These are phyloP conservation scores for Lolium perenne DNA, from an alignment of 176 grass and related monocot genomes.

Conservation along the genomic window DNA sequence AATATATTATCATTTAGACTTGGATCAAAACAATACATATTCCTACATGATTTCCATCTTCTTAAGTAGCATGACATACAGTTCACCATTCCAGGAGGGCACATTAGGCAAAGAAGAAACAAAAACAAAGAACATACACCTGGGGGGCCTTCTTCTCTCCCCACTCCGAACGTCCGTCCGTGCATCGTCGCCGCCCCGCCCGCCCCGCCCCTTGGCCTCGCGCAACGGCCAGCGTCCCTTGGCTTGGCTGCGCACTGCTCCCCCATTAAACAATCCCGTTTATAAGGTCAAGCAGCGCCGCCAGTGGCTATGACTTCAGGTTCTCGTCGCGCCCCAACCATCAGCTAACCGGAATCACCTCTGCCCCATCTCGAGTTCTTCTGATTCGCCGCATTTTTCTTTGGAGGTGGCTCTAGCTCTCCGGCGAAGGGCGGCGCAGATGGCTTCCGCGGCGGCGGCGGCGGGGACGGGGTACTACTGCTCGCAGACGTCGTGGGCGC, in stretches of 20 bases:
- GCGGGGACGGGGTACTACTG: conserved; percentile 25
- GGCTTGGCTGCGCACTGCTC: neutral
- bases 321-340: conserved; percentile 3
- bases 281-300: conserved; percentile 48
- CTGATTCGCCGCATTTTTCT: conserved; percentile 26
- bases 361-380: conserved; percentile 9
- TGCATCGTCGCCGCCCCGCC: conserved; percentile 25
- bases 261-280: conserved; percentile 38
- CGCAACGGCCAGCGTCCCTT: conserved; percentile 48
- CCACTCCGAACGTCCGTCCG: neutral
- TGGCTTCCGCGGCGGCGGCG: conserved; percentile 42
- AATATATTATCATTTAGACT: no score
- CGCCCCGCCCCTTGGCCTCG: conserved; percentile 42
- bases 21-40: no score
- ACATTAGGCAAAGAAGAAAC: no score
- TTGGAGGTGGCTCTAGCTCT: conserved; percentile 60
- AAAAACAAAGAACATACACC: neutral
- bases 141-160: conserved; percentile 25
- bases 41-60: no score
- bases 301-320: conserved; percentile 49
- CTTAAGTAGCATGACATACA: no score
- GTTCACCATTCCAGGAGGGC: no score
- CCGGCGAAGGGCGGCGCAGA: conserved; percentile 47
- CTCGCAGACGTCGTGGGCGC: conserved; percentile 36
- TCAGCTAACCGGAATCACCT: neutral